These are phyloP conservation scores for Scytalidium lignicola DNA, from an alignment of 2,329 filamentous ascomycete species.

Conservation along the genomic window DNA sequence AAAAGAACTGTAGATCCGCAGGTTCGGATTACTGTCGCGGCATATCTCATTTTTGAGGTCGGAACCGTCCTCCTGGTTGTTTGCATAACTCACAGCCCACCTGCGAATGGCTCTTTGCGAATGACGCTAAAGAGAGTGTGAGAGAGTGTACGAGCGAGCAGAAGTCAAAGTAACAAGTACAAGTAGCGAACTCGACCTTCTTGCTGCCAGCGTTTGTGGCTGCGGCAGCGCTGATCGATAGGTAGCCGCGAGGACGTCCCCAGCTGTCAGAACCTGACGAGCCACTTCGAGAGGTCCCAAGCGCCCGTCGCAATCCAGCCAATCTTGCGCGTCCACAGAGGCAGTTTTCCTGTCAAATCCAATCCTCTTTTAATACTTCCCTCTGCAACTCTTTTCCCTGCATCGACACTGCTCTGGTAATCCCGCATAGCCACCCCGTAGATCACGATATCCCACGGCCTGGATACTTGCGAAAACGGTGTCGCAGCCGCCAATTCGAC, in stretches of 20 bases:
- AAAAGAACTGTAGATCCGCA: no score
- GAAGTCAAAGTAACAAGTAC: neutral
- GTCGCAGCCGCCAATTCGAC: slow-evolving; percentile 2
- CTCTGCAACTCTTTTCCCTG: neutral
- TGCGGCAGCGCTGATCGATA: neutral
- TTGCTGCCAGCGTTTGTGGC: no score
- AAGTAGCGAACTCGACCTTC: neutral
- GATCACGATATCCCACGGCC: neutral
- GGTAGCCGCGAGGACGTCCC: neutral
- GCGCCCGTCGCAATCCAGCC: neutral
- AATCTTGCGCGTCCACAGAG: neutral
- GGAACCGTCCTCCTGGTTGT: no score
- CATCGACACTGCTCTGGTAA: neutral
- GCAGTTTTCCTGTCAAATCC: neutral
- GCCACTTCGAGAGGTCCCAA: neutral
- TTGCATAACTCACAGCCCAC: no score
- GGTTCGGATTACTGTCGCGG: no score
- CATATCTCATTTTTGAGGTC: no score
- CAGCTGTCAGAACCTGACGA: neutral
- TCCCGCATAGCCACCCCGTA: neutral
- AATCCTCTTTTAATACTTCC: neutral
- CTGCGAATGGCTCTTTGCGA: no score
- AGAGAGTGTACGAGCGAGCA: no score
- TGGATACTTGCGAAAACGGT: neutral
- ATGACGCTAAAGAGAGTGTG: no score